Evolutionary conservation across 2,329 filamentous ascomycete species (phyloP), one percentile per base, ranked within the genome.

Genomic region (Phyllosticta citriasiana): DNA sequence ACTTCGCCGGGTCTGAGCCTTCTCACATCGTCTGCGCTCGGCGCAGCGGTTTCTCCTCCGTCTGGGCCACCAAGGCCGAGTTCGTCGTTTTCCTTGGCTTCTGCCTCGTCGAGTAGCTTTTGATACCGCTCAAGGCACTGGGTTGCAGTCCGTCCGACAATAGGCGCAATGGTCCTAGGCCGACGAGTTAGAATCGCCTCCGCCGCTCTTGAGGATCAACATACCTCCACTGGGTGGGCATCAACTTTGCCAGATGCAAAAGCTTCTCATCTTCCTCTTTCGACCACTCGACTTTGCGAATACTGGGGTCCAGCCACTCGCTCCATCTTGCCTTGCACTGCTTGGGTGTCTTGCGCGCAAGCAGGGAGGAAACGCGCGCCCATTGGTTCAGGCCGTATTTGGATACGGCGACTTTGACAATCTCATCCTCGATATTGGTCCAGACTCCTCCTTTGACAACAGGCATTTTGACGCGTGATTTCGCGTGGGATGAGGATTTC

Each of bases 281-380:
- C 73, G 91, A 96, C 93, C 94, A 99, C 78, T 99, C 94, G 68
- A 96, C 94, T 81, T 99, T 99, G 71, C 93, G 89, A 79, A 99
- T 97, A 72, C 89, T 90, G 22, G 94, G 94, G 72, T 99, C 94
- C 67, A 99, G 84, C 93, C 94, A 99, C 82, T 99, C 93, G 73
- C 88, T 86, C 94, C 94, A 99, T 78, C 94, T 84, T 64, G 94
- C 93, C 79, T 99, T 99, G 85, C 94, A 99, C 79, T 99, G 94
- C 79, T 99, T 99, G 57, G 94, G 87, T 33, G 94, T 97, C 77
- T 99, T 99, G 71, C 95, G 90, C 73, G 93, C 93, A 66, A 99
- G 87, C 66, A 99, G 84, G 62, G 94, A 97, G 61, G 94, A 97
- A 65, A 97, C 94, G 76, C 94, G 93, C 72, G 94, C 93, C 94